phyloP scores from a whole-genome alignment of 1,284 basidiomycete genomes.

The Moniliophthora roreri region DNA sequence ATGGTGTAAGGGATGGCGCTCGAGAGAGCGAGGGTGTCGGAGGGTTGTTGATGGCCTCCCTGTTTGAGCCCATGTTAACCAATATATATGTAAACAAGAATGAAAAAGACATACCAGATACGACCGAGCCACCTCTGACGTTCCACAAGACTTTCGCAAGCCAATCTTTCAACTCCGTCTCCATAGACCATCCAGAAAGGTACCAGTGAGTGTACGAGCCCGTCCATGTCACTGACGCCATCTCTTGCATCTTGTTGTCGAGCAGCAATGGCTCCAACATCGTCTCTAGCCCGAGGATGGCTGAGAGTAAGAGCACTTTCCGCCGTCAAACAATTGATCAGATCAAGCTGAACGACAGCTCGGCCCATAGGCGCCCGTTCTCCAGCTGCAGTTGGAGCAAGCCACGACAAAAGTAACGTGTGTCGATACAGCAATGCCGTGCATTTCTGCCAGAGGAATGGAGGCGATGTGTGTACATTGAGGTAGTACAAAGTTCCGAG shows the following conservation, averaged over 20 bases:
- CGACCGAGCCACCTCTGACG: constrained; percentile 86
- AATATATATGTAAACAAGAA: constrained; percentile 9
- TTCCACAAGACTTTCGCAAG: constrained; percentile 79
- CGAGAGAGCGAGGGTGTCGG: constrained; percentile 21
- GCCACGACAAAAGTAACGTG: constrained; percentile 80
- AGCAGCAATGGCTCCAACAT: constrained; percentile 83
- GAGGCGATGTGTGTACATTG: constrained; percentile 79
- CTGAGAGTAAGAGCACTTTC: constrained; percentile 76
- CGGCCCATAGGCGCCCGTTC: constrained; percentile 41
- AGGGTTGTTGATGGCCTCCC: constrained; percentile 64
- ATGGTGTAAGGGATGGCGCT: constrained; percentile 25
- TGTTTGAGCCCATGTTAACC: constrained; percentile 26
- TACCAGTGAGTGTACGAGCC: constrained; percentile 70
- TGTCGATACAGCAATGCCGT: constrained; percentile 82
- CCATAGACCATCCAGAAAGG: constrained; percentile 87
- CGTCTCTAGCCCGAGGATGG: constrained; percentile 75
- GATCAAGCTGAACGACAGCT: constrained; percentile 79
- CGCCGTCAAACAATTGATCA: constrained; percentile 82
- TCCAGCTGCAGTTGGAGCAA: constrained; percentile 57
- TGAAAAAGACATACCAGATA: constrained; percentile 61
- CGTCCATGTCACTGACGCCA: constrained; percentile 35
- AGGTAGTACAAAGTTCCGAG: constrained; percentile 87
- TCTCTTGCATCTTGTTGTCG: constrained; percentile 48
- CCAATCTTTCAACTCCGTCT: constrained; percentile 84
- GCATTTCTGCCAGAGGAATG: constrained; percentile 82